Evolutionary conservation across 129 eudicot genomes (phyloP), one percentile per base, ranked within the genome.

Genomic region (Artemisia tridentata): DNA sequence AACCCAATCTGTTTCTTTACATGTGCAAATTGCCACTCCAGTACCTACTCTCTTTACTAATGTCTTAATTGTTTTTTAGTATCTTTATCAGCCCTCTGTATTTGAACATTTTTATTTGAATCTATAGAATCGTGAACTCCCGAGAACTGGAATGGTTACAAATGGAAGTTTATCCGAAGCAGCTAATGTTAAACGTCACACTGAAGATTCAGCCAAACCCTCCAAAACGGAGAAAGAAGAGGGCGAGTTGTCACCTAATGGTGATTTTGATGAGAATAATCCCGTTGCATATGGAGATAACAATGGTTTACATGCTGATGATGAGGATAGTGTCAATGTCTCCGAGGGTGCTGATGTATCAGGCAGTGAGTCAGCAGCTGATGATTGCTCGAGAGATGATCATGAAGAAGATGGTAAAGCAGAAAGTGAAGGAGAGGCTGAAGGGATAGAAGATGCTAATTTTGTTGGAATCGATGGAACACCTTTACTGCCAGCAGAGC

Each of bases 341-440:
- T 86, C 95, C 15, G 98, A 89, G 80, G 88, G 82, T 57, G 91
- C 77, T 68, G 96, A 88, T 62, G 91, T 83, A 53, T 93, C 99
- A 2, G 99, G 83, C 45, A 93, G 97, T 53, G 99, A 85, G 79
- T 93, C 99, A 49, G 96, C 91, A 23, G 98, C 91, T 56, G 95
- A 89, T 58, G 97, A 87, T 71, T 82, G 87, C 75, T 90, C 96
- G 14, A 66, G 81, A 46, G 98, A 92, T 63, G 96, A 82, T 79
- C 81, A 75, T 66, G 96, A 92, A 75, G 96, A 87, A 59, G 97
- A 85, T 65, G 93, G 88, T 75, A 89, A 88, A 79, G 96, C 80
- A 41, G 98, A 93, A 79, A 93, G 98, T 79, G 98, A 89, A 87
- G 91, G 98, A 46, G 98, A 89, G 69, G 98, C 80, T 12, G 98